Conservation (phyloP, 805 yeast genomes). For the Torulaspora microellipsoides region DNA sequence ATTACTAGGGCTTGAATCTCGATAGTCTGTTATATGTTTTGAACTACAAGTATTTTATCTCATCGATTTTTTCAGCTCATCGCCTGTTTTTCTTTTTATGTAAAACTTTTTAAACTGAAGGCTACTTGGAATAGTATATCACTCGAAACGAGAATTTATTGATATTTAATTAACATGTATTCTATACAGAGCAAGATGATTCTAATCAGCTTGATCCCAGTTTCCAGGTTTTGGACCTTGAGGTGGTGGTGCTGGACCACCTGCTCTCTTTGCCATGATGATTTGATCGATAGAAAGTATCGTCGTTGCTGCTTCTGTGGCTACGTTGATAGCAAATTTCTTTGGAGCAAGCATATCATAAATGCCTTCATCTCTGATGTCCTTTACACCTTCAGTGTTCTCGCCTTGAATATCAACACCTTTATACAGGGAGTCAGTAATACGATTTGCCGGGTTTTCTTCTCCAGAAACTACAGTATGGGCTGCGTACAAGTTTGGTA, state of each 20-base stretch:
- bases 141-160: slow-evolving; percentile 1
- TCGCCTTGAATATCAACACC: slow-evolving; percentile 83
- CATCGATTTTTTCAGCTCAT: slow-evolving; percentile 16
- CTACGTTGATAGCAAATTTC: slow-evolving; percentile 82
- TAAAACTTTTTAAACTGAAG: slow-evolving; percentile 5
- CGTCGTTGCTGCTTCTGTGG: slow-evolving; percentile 88
- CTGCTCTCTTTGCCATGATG: slow-evolving; percentile 98
- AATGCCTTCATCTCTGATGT: slow-evolving; percentile 64
- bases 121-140: not conserved
- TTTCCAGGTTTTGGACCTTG: slow-evolving; percentile 82
- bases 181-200: not conserved
- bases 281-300: slow-evolving; percentile 92
- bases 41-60: slow-evolving; percentile 8
- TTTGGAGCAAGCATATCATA: slow-evolving; percentile 78
- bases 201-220: slow-evolving; percentile 90
- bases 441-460: slow-evolving; percentile 9
- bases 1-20: not conserved
- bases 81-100: slow-evolving; percentile 2
- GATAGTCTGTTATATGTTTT: not conserved
- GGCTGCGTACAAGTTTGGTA: slow-evolving; percentile 84
- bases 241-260: slow-evolving; percentile 90
- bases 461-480: slow-evolving; percentile 46
- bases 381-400: slow-evolving; percentile 60
- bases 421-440: slow-evolving; percentile 34
- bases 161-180: no score